Base-by-base conservation (phyloP, 2,329 filamentous ascomycete species). In the Claviceps sp. region DNA sequence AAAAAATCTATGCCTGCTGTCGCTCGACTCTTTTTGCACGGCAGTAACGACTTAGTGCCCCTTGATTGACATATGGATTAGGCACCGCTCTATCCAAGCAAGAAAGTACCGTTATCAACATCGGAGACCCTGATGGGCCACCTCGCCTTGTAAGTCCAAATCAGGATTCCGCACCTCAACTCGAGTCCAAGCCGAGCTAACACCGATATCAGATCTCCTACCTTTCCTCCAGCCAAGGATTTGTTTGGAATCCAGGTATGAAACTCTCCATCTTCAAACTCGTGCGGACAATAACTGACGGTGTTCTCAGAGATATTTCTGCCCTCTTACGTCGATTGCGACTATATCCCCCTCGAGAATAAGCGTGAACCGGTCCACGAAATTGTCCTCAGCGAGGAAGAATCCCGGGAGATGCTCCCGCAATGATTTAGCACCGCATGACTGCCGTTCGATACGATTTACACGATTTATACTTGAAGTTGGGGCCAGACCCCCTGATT, bases 71-170 rank as follows among this genome's bases (percentile, higher is more conserved):
- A 40, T 24, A 42, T 49, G 56, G n/a, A 48, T 26, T 58, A 89
- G 85, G 85, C 66, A 77, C 80, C 43, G 83, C 85, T 17, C 74
- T 90, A 55, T 81, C 81, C 45, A 82, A 86, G 65, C 78, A 85
- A 59, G 84, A 89, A 67, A 84, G 84, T 62, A 89, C 83, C n/a
- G 84, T 89, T 47, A 81, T 90, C 65, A 87, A 89, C 64, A 81
- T 91, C 58, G 85, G 84, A 43, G 79, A 85, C 56, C 80, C 81
- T 24, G 84, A 89, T 57, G 83, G 81, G n/a, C 78, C 81, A 56
- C 82, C 84, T 57, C 76, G 84, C 51, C 71, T 90, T 70, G 84
- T 89, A 70, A 65, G 81, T 62, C 30, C 8, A 19, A 49, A 24
- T 34, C 45, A 19, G 4, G 30, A 34, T 13, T 10, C 22, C 6